These are phyloP conservation scores for Citrullus colocynthis DNA, from an alignment of 306 rosid species.

Conservation along the genomic window DNA sequence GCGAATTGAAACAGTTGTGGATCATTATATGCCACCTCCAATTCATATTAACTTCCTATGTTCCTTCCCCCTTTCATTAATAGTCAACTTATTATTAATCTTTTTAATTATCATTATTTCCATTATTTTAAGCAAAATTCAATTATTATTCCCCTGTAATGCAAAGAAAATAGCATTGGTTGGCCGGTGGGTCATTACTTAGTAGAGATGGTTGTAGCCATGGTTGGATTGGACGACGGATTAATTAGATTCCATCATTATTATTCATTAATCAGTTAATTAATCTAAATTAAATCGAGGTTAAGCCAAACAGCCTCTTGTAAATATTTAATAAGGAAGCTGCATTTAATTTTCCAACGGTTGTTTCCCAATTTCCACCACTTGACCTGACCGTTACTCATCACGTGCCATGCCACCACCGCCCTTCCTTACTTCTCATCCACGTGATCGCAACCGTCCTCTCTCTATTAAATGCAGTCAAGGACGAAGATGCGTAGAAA, in stretches of 20 bases:
- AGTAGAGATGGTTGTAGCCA: too few species aligned
- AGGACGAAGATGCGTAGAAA: background rate
- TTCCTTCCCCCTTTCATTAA: background rate
- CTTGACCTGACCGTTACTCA: conserved; percentile 1
- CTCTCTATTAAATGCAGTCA: background rate
- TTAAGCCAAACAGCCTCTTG: background rate
- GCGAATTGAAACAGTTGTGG: background rate
- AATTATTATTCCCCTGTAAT: background rate
- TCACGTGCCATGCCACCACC: conserved; percentile 8
- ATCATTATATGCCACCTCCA: background rate
- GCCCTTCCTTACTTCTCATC: background rate
- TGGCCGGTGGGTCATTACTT: background rate
- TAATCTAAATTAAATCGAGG: background rate
- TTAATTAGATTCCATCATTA: background rate
- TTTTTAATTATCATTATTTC: background rate
- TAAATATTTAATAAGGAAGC: background rate
- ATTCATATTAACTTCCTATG: background rate
- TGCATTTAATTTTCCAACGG: background rate
- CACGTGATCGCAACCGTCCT: conserved; percentile 1
- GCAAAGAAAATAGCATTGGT: background rate
- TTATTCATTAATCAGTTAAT: background rate
- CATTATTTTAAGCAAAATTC: background rate
- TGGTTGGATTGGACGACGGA: background rate
- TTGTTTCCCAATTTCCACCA: conserved; percentile 1
- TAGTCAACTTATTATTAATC: background rate